Percentiles rank a stretch among this genome's conserved stretches.
phyloP scores from a whole-genome alignment of 1,284 basidiomycete genomes.

The Heimioporus punctisporus region DNA sequence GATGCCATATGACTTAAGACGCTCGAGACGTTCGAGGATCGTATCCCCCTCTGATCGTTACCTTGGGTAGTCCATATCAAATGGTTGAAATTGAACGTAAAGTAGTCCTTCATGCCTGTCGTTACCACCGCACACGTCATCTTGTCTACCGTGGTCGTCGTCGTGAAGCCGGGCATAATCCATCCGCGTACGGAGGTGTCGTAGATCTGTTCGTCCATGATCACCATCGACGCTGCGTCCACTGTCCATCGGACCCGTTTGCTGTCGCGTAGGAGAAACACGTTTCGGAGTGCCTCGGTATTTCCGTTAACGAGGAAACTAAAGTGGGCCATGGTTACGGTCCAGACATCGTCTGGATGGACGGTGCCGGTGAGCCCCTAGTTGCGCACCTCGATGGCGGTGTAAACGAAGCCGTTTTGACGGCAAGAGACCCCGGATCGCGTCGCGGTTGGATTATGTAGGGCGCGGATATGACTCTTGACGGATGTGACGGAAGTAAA shows the following conservation, averaged over 20 bases:
- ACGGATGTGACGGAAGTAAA: slow-evolving; percentile 21
- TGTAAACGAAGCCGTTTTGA: slow-evolving; percentile 39
- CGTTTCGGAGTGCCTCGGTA: slow-evolving; percentile 38
- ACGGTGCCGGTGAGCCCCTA: slow-evolving; percentile 37
- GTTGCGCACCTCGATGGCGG: slow-evolving; percentile 40
- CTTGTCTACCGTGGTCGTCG: too few species aligned
- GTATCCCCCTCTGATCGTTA: too few species aligned
- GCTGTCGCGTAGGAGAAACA: slow-evolving; percentile 44
- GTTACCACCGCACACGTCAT: too few species aligned
- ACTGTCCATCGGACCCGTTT: slow-evolving; percentile 33
- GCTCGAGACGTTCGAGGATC: too few species aligned
- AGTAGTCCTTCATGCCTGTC: too few species aligned
- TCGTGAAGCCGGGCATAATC: too few species aligned
- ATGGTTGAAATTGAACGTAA: too few species aligned
- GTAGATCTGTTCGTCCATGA: slow-evolving; percentile 37
- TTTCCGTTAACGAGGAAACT: slow-evolving; percentile 46
- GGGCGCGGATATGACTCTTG: slow-evolving; percentile 15
- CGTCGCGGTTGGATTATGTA: slow-evolving; percentile 25
- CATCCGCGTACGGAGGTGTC: too few species aligned
- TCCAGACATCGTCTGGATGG: slow-evolving; percentile 49
- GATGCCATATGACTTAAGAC: too few species aligned
- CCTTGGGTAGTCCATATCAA: too few species aligned
- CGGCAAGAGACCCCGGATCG: slow-evolving; percentile 27
- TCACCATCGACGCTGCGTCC: slow-evolving; percentile 27
- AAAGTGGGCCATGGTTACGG: slow-evolving; percentile 45